A percentile compares a stretch with the other conserved stretches of the same genome.
Evolutionary conservation across 192 early-diverging fungal species (phyloP).

Genomic region (Gryganskiella cystojenkinii): DNA sequence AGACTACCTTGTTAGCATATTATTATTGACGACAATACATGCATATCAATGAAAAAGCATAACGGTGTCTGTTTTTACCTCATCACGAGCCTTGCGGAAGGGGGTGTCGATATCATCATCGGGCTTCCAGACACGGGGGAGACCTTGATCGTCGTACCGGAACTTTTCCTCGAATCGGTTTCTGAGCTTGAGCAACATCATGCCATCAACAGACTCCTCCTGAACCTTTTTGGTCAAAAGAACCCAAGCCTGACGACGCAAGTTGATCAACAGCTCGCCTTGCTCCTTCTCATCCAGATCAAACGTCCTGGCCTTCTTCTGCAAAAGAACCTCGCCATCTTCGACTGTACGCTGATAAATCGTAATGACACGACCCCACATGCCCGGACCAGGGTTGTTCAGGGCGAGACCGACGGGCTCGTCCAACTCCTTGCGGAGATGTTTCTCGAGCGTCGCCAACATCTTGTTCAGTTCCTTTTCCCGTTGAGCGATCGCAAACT

Average conservation of each 20-base stretch:
- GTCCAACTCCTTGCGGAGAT: constrained; percentile 65
- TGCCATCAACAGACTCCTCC: constrained; percentile 86
- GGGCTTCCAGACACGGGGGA: constrained; percentile 95
- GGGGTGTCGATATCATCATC: constrained; percentile 93
- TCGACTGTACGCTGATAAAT: constrained; percentile 66
- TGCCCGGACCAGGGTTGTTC: constrained; percentile 69
- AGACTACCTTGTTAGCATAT: neutral
- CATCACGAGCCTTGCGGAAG: constrained; percentile 80
- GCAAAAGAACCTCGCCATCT: constrained; percentile 62
- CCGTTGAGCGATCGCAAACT: constrained; percentile 66
- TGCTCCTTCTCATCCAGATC: constrained; percentile 65
- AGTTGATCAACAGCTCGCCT: constrained; percentile 56
- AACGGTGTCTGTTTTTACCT: constrained; percentile 39
- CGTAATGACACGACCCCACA: constrained; percentile 80
- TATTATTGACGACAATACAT: neutral
- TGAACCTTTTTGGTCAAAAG: constrained; percentile 75
- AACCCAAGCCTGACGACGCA: constrained; percentile 81
- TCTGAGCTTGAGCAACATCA: constrained; percentile 84
- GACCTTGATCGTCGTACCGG: constrained; percentile 91
- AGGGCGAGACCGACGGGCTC: constrained; percentile 79
- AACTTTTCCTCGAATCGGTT: constrained; percentile 90
- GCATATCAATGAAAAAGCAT: neutral
- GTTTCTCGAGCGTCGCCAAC: constrained; percentile 69
- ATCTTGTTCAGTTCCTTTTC: constrained; percentile 76
- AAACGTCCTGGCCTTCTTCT: constrained; percentile 66